Conservation (phyloP, 148 eudicot genomes). For the Amaranthus palmeri region DNA sequence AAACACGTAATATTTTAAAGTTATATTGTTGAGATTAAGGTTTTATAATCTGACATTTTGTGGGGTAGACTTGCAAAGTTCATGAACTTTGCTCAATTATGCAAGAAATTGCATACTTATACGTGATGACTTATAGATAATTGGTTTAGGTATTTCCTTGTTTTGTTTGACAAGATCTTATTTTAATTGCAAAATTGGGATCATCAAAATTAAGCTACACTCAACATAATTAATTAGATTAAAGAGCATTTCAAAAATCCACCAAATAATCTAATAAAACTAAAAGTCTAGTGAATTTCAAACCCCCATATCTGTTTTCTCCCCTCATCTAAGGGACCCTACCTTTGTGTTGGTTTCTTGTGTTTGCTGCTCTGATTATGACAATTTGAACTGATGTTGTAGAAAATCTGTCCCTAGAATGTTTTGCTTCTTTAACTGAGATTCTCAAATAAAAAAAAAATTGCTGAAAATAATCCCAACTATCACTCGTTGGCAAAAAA, state of each 20-base stretch:
- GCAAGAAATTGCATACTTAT: constrained; percentile 29
- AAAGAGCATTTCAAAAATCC: constrained; percentile 14
- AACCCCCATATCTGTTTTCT: neutral
- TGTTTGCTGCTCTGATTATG: constrained; percentile 27
- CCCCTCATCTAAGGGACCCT: constrained; percentile 17
- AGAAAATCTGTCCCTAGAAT: constrained; percentile 24
- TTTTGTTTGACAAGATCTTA: constrained; percentile 12
- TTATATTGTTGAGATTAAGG: no score
- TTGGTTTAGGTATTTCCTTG: constrained; percentile 27
- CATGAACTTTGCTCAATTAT: constrained; percentile 22
- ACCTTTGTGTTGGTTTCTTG: constrained; percentile 32
- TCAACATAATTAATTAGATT: constrained; percentile 22
- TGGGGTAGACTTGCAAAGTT: constrained; percentile 19
- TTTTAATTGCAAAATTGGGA: constrained; percentile 6
- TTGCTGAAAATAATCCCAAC: no score
- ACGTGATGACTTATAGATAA: constrained; percentile 24
- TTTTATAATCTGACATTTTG: neutral
- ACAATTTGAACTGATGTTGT: constrained; percentile 27
- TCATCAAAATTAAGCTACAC: constrained; percentile 25
- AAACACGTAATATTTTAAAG: no score
- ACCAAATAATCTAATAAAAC: constrained; percentile 25
- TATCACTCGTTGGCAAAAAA: no score
- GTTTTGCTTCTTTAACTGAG: constrained; percentile 25
- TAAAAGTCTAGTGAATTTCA: constrained; percentile 38
- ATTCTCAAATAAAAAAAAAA: constrained; percentile 13